Base-by-base conservation (phyloP, 129 eudicot species). In the Centella asiatica region DNA sequence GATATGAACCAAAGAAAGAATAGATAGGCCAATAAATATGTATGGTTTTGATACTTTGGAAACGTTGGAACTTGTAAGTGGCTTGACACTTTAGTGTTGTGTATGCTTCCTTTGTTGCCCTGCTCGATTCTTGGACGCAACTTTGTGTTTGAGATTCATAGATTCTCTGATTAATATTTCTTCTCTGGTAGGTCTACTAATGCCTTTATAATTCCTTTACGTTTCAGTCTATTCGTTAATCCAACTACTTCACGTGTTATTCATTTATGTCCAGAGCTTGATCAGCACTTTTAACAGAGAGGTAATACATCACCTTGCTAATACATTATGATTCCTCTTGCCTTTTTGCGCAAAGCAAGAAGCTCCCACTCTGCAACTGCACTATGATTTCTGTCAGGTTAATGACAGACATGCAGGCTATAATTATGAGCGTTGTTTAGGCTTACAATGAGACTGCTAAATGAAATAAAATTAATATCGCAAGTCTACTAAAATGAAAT, bases 181-280 rank as follows among this genome's bases (percentile, higher is more conserved):
- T 64, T 42, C 80, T 68, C 70, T 44, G n/a, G 13, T 22, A 74
- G 77, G 83, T 66, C 74, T 73, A 70, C 83, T n/a, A 60, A 83
- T 83, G 78, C 37, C 63, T 31, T 66, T 60, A 39, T 15, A 44
- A 44, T 11, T 27, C n/a, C 18, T 17, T 55, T 59, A 64, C 17
- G 65, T 57, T 60, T 65, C 54, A 64, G 18, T 49, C 70, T 37
- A 39, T 24, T 47, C 47, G 15, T 34, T 56, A 8, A 56, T 23
- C 36, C 26, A n/a, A 4, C 37, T 27, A 54, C 17, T 6, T 4
- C 62, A 56, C 63, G 63, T n/a, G 23, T 7, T 11, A 7, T 57
- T 4, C 44, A 1, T 32, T 29, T 15, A 53, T 53, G 20, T 3
- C 24, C 22, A 17, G n/a, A 15, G 39, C 42, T 20, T 56, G 12